Evolutionary conservation across 1,139 yeast genomes (phyloP).

Genomic region (Arxiozyma telluris): DNA sequence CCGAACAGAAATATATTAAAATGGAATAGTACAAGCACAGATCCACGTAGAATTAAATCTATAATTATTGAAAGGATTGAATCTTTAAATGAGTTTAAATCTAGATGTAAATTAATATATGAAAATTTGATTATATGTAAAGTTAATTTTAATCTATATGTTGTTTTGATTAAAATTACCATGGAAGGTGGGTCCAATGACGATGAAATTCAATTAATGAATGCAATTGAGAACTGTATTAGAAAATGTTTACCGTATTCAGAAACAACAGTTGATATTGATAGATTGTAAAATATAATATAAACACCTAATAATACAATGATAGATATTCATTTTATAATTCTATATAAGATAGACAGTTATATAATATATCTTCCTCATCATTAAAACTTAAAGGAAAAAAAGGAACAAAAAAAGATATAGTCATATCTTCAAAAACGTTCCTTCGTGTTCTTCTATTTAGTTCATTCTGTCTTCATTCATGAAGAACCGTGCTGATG

Average conservation of each 20-base stretch:
- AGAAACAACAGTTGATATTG: conserved; percentile 58
- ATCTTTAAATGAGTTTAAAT: conserved; percentile 42
- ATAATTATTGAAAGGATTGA: conserved; percentile 38
- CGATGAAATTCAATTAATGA: conserved; percentile 51
- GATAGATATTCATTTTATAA: not conserved
- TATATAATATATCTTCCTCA: not conserved
- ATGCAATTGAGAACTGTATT: conserved; percentile 45
- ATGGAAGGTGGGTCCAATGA: conserved; percentile 67
- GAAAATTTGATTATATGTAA: conserved; percentile 48
- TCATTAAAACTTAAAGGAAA: not conserved
- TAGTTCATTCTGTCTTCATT: no score
- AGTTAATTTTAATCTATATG: conserved; percentile 50
- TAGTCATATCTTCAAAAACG: no score
- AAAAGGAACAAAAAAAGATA: not conserved
- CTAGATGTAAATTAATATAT: conserved; percentile 35
- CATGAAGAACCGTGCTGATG: not conserved
- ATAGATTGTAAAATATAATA: conserved; percentile 29
- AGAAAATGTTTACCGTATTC: conserved; percentile 30
- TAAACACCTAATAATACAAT: not conserved
- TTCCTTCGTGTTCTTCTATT: no score
- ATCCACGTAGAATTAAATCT: conserved; percentile 34
- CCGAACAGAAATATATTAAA: conserved; percentile 33
- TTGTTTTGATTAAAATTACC: conserved; percentile 45
- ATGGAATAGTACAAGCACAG: conserved; percentile 38
- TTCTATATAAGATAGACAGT: not conserved